Conservation (phyloP, 2,329 filamentous ascomycete genomes). For the Paramyrothecium roridum region DNA sequence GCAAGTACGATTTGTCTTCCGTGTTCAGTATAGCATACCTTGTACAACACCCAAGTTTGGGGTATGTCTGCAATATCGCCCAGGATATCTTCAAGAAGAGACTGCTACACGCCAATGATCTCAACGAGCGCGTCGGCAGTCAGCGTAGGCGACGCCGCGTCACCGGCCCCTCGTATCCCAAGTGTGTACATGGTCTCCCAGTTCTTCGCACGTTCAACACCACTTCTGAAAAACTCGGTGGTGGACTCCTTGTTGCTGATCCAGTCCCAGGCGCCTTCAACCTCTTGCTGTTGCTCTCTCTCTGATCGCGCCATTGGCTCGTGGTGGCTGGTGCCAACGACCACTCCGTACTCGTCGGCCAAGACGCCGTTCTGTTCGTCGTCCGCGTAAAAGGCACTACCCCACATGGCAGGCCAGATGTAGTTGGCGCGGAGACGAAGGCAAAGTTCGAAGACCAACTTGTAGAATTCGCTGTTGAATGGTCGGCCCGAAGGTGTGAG, state of each 20-base stretch:
- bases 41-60: not conserved
- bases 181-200: not conserved
- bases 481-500: not conserved
- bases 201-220: not conserved
- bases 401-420: constrained; percentile 61
- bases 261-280: constrained; percentile 54
- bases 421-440: constrained; percentile 56
- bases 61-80: not conserved
- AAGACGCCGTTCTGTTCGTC: constrained; percentile 50
- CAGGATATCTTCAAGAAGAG: not conserved
- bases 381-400: constrained; percentile 53
- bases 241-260: not conserved
- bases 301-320: constrained; percentile 60
- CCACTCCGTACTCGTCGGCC: constrained; percentile 57
- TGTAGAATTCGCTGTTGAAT: constrained; percentile 49
- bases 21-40: too few relatives aligned
- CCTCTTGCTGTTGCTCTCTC: constrained; percentile 29
- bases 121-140: not conserved
- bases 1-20: too few relatives aligned
- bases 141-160: not conserved
- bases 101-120: not conserved
- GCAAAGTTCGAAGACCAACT: constrained; percentile 57
- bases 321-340: constrained; percentile 59
- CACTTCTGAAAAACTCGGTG: not conserved
- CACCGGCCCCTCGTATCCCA: not conserved